phyloP scores from a whole-genome alignment of 176 grass and related monocot genomes.

The Avena sativa region DNA sequence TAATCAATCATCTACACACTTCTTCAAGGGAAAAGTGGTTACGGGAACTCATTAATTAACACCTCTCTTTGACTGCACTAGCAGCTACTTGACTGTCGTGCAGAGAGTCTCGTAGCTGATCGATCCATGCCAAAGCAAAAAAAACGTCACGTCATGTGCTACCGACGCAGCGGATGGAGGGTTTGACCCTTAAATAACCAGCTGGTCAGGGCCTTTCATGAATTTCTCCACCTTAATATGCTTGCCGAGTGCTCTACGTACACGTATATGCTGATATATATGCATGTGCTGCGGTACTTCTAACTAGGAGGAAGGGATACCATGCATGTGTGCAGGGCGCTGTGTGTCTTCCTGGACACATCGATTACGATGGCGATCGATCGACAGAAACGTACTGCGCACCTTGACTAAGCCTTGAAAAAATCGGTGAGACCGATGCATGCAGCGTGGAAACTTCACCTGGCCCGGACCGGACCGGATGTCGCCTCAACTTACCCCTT shows the following conservation, averaged over 20 bases:
- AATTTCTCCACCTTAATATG: background rate
- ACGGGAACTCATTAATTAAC: background rate
- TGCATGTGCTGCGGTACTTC: no score
- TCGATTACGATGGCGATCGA: background rate
- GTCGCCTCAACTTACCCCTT: background rate
- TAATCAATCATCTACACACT: background rate
- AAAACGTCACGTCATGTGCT: slow-evolving; percentile 22
- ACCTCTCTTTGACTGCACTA: background rate
- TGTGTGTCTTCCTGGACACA: no score
- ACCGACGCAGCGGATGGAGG: background rate
- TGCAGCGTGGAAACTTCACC: slow-evolving; percentile 21
- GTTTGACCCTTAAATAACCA: slow-evolving; percentile 10
- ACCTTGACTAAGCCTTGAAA: slow-evolving; percentile 39
- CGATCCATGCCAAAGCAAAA: background rate
- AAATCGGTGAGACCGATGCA: background rate
- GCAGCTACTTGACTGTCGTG: background rate
- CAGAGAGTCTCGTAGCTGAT: background rate
- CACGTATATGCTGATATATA: no score
- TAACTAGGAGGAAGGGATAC: no score
- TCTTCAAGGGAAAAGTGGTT: background rate
- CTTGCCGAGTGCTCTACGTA: background rate
- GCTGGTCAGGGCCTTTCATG: background rate
- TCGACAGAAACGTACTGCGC: slow-evolving; percentile 1
- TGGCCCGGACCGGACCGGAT: background rate
- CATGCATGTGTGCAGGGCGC: no score